phyloP scores from a whole-genome alignment of 208 protist species.

The Leptomonas pyrrhocoris region DNA sequence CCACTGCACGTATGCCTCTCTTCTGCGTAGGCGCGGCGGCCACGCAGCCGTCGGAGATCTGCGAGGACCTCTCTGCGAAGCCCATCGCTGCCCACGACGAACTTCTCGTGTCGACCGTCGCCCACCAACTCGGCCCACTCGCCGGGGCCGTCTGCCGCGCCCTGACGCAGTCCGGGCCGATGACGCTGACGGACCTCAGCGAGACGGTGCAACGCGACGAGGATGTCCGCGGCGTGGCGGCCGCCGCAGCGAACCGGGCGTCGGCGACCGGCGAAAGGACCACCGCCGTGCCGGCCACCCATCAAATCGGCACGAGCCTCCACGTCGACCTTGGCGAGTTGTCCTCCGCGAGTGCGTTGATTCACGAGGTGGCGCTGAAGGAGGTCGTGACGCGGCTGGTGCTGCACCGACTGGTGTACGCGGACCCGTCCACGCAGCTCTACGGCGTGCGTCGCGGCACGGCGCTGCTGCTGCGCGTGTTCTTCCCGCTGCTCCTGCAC shows the following conservation, averaged over 20 bases:
- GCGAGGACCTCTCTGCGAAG: slow-evolving; percentile 31
- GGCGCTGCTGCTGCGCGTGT: slow-evolving; percentile 62
- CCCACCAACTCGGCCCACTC: slow-evolving; percentile 52
- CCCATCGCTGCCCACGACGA: slow-evolving; percentile 41
- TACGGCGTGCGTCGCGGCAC: slow-evolving; percentile 63
- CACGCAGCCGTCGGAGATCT: slow-evolving; percentile 25
- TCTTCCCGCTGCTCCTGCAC: slow-evolving; percentile 61
- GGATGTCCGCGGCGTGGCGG: slow-evolving; percentile 27
- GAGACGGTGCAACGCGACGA: slow-evolving; percentile 30
- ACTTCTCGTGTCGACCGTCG: slow-evolving; percentile 45
- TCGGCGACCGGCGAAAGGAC: slow-evolving; percentile 27
- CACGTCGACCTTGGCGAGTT: slow-evolving; percentile 21
- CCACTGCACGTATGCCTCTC: slow-evolving; percentile 13
- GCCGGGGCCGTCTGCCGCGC: slow-evolving; percentile 42
- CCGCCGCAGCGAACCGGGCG: slow-evolving; percentile 27
- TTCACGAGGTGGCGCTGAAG: slow-evolving; percentile 69
- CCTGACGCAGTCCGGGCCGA: slow-evolving; percentile 29
- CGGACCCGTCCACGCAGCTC: slow-evolving; percentile 31
- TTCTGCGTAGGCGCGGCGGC: slow-evolving; percentile 17
- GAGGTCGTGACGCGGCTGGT: slow-evolving; percentile 75
- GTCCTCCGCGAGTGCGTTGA: slow-evolving; percentile 19
- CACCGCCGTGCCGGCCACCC: slow-evolving; percentile 21
- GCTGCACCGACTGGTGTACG: slow-evolving; percentile 67
- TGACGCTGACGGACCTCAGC: slow-evolving; percentile 37
- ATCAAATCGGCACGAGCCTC: slow-evolving; percentile 24